A percentile compares a stretch with the other conserved stretches of the same genome.
Evolutionary conservation across 805 yeast species (phyloP).

Genomic region (Nakazawaea pomicola): DNA sequence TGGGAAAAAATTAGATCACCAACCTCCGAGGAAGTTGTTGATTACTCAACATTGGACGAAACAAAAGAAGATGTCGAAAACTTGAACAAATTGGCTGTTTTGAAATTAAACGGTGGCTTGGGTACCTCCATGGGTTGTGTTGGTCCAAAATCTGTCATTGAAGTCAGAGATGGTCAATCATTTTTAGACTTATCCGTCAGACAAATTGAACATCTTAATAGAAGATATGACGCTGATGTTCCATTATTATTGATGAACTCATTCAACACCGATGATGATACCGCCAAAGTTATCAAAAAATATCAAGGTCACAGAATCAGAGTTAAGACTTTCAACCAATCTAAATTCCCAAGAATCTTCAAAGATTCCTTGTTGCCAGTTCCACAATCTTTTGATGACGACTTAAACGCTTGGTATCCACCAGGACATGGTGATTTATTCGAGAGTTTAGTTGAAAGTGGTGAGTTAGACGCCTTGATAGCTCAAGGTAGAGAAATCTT

Average conservation of each 20-base stretch:
- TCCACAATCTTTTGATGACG: constrained; percentile 70
- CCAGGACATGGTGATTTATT: constrained; percentile 99
- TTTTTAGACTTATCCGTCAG: constrained; percentile 93
- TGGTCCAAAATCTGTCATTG: constrained; percentile 97
- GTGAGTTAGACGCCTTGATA: constrained; percentile 84
- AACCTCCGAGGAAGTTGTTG: constrained; percentile 80
- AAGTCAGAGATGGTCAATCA: constrained; percentile 97
- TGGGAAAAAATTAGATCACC: constrained; percentile 98
- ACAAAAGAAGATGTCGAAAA: constrained; percentile 36
- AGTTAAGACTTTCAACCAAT: constrained; percentile 94
- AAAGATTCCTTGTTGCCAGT: constrained; percentile 96
- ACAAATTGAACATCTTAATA: constrained; percentile 92
- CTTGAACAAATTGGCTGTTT: constrained; percentile 83
- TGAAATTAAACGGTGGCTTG: constrained; percentile 95
- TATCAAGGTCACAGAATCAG: constrained; percentile 95
- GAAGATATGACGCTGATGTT: constrained; percentile 85
- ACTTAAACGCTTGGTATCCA: constrained; percentile 91
- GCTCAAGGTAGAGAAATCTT: constrained; percentile 92
- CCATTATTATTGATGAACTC: constrained; percentile 97
- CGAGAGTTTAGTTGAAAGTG: constrained; percentile 83
- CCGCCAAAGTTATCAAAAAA: constrained; percentile 91
- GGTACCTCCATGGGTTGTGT: constrained; percentile 99
- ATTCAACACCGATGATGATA: constrained; percentile 94
- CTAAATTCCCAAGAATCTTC: constrained; percentile 93
- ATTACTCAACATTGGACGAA: constrained; percentile 49